Conservation (phyloP, 352 stramenopile genomes). For the Sclerospora graminicola region DNA sequence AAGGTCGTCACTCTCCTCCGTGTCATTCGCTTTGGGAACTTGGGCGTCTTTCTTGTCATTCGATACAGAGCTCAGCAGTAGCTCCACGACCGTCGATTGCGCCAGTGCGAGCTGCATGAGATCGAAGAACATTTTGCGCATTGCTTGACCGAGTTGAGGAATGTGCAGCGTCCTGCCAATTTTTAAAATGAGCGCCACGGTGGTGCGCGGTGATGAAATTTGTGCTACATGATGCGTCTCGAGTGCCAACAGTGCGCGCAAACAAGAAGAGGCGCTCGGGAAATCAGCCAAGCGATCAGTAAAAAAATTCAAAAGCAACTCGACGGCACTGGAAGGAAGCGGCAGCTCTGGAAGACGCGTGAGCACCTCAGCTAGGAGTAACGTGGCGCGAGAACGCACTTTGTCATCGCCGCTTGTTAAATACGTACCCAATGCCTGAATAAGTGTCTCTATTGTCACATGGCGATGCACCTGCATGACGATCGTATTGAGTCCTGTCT, state of each 20-base stretch:
- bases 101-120: constrained; percentile 62
- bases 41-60: constrained; percentile 10
- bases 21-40: constrained; percentile 13
- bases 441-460: constrained; percentile 67
- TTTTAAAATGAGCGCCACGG: constrained; percentile 52
- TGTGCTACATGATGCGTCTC: constrained; percentile 56
- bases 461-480: constrained; percentile 81
- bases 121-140: constrained; percentile 82
- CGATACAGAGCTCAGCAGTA: constrained; percentile 26
- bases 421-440: constrained; percentile 59
- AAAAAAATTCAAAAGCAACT: constrained; percentile 80
- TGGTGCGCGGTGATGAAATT: constrained; percentile 36
- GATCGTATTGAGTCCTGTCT: constrained; percentile 82
- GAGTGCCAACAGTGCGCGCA: constrained; percentile 67
- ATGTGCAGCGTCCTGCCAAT: constrained; percentile 60
- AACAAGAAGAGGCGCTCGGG: constrained; percentile 66
- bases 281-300: constrained; percentile 75
- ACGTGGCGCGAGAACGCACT: constrained; percentile 60
- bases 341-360: constrained; percentile 79
- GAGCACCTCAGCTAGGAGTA: constrained; percentile 83
- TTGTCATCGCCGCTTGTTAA: constrained; percentile 76
- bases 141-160: constrained; percentile 69
- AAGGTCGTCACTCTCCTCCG: constrained; percentile 23
- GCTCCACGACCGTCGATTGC: constrained; percentile 43
- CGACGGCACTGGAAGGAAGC: constrained; percentile 53